Percentiles rank a stretch among this genome's conserved stretches.
phyloP scores from a whole-genome alignment of 176 grass and related monocot species.

The Eragrostis curvula region DNA sequence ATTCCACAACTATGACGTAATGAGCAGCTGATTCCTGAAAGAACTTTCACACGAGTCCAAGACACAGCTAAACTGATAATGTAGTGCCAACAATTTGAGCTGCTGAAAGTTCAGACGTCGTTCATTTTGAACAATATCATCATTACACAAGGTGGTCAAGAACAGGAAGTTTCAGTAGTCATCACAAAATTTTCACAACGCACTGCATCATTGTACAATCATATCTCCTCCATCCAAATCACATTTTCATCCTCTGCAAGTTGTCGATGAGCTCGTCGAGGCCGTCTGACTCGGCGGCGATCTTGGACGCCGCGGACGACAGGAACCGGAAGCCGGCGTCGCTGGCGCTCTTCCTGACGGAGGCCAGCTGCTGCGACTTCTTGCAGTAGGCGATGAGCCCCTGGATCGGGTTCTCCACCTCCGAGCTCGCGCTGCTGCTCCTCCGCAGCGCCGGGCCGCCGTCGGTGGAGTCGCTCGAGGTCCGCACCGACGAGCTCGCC shows the following conservation, averaged over 20 bases:
- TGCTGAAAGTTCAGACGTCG: slow-evolving; percentile 20
- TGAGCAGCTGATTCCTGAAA: not conserved
- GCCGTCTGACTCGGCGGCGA: slow-evolving; percentile 54
- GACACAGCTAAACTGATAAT: not conserved
- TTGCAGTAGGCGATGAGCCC: slow-evolving; percentile 94
- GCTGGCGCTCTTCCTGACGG: slow-evolving; percentile 80
- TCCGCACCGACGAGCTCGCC: slow-evolving; percentile 55
- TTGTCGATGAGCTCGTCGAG: slow-evolving; percentile 47
- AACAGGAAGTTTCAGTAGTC: not conserved
- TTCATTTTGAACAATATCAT: slow-evolving; percentile 50
- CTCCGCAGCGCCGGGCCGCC: slow-evolving; percentile 58
- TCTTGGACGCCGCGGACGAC: slow-evolving; percentile 54
- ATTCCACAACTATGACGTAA: not conserved
- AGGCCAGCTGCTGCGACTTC: slow-evolving; percentile 76
- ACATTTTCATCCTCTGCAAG: slow-evolving; percentile 32
- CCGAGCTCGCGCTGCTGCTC: slow-evolving; percentile 85
- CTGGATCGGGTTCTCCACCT: slow-evolving; percentile 90
- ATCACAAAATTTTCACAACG: slow-evolving; percentile 38
- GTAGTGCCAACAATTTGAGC: not conserved
- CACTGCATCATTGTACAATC: slow-evolving; percentile 45
- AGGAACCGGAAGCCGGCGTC: slow-evolving; percentile 63
- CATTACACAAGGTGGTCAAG: slow-evolving; percentile 32
- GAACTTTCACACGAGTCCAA: no score
- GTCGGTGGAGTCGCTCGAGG: slow-evolving; percentile 44
- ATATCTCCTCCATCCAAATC: not conserved